Conservation (phyloP, 225 moss, liverwort and hornwort genomes). For the Marchantia paleacea region DNA sequence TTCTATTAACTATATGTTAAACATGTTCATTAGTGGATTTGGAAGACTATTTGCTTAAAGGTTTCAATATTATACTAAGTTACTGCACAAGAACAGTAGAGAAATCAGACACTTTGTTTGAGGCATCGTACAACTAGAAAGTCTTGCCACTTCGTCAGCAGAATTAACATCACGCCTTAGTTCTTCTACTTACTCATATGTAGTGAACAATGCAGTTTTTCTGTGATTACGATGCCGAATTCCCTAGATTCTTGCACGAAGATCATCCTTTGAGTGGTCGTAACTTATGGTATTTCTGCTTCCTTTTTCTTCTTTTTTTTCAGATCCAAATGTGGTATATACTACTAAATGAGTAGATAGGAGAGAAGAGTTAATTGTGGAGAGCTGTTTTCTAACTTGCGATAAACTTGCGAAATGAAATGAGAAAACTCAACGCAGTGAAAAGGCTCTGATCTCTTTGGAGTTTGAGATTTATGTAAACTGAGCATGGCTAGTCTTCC, state of each 20-base stretch:
- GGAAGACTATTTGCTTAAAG: no score
- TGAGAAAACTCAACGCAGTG: no score
- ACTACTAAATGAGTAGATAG: no score
- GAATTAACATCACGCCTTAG: neutral
- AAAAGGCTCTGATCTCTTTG: no score
- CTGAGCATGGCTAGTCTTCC: no score
- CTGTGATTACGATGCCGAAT: slow-evolving; percentile 57
- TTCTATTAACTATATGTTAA: neutral
- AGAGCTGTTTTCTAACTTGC: no score
- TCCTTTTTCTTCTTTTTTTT: neutral
- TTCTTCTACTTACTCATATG: neutral
- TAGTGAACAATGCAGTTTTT: slow-evolving; percentile 50
- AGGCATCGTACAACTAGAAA: neutral
- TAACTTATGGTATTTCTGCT: slow-evolving; percentile 63
- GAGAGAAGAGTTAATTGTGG: no score
- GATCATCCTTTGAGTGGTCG: slow-evolving; percentile 61
- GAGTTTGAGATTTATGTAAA: no score
- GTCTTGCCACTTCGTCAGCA: neutral
- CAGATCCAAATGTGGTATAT: no score
- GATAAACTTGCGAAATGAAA: no score
- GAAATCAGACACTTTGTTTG: neutral
- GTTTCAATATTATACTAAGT: neutral
- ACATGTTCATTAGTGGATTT: slow-evolving; percentile 9
- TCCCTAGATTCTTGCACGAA: slow-evolving; percentile 30
- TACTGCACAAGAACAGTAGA: neutral